Conservation (phyloP, 1,284 basidiomycete species). For the Garcileccinum viscosum region DNA sequence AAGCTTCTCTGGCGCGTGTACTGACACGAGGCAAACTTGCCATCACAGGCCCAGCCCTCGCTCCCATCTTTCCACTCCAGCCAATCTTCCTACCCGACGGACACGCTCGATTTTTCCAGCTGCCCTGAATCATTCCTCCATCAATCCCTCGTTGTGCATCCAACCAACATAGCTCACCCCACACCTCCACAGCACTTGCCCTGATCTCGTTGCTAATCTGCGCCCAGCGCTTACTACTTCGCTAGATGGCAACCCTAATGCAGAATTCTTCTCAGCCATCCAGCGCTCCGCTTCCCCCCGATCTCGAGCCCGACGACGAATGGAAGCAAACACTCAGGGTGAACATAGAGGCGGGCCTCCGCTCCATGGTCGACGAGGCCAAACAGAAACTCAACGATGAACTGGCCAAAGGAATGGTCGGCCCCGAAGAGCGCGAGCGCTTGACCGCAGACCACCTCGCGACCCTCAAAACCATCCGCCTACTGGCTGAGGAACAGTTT, state of each 20-base stretch:
- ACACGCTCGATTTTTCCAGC: constrained; percentile 13
- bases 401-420: constrained; percentile 41
- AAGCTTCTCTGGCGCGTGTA: constrained; percentile 39
- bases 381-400: constrained; percentile 47
- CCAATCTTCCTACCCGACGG: constrained; percentile 16
- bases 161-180: background rate
- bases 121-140: constrained; percentile 10
- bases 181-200: background rate
- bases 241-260: constrained; percentile 43
- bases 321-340: constrained; percentile 54
- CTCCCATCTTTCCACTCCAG: constrained; percentile 15
- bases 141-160: constrained; percentile 2
- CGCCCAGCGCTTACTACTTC: constrained; percentile 10
- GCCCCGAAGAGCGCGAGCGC: constrained; percentile 36
- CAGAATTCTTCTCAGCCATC: constrained; percentile 29
- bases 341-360: constrained; percentile 51
- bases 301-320: constrained; percentile 58
- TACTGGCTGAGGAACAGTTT: constrained; percentile 49
- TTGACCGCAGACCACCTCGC: constrained; percentile 46
- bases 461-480: constrained; percentile 46
- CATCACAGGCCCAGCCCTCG: constrained; percentile 33
- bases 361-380: constrained; percentile 54
- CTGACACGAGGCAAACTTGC: constrained; percentile 47
- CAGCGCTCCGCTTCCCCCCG: constrained; percentile 29
- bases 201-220: constrained; percentile 16